Conservation (phyloP, 768 basidiomycete species). For the Favolaschia claudopus region DNA sequence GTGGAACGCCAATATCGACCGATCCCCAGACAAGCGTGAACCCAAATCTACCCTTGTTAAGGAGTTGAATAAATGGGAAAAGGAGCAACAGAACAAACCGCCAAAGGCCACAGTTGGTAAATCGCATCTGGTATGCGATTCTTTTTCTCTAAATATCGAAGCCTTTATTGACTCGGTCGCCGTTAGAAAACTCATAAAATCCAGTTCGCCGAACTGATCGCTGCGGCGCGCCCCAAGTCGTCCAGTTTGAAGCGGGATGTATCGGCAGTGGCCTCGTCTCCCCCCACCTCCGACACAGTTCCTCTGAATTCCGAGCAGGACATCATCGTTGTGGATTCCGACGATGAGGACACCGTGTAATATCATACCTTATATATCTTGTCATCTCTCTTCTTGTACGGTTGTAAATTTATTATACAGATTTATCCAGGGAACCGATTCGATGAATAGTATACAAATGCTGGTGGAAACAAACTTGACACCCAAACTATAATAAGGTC, state of each 20-base stretch:
- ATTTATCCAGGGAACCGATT: too few relatives aligned
- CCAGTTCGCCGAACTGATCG: constrained; percentile 49
- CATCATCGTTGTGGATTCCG: constrained; percentile 44
- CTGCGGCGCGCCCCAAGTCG: constrained; percentile 43
- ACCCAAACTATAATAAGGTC: neutral
- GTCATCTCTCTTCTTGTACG: too few relatives aligned
- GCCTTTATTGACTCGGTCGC: neutral
- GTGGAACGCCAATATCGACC: constrained; percentile 77
- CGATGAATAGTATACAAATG: constrained; percentile 23
- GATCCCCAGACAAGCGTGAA: constrained; percentile 52
- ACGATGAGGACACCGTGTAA: too few relatives aligned
- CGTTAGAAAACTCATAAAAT: constrained; percentile 48
- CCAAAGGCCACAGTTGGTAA: constrained; percentile 47
- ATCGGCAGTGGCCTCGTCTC: constrained; percentile 2
- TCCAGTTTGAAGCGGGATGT: constrained; percentile 15
- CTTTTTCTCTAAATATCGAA: neutral
- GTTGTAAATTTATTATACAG: too few relatives aligned
- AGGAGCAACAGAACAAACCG: constrained; percentile 50
- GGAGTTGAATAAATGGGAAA: constrained; percentile 70
- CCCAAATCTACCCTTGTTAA: constrained; percentile 52
- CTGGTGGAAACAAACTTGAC: too few relatives aligned
- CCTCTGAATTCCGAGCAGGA: constrained; percentile 28
- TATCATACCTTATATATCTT: too few relatives aligned
- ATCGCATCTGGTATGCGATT: constrained; percentile 46
- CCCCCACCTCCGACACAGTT: neutral